A percentile compares a stretch with the other conserved stretches of the same genome.
These are phyloP conservation scores for Nitzschia putrida DNA, from an alignment of 108 stramenopile genomes.

Conservation along the genomic window DNA sequence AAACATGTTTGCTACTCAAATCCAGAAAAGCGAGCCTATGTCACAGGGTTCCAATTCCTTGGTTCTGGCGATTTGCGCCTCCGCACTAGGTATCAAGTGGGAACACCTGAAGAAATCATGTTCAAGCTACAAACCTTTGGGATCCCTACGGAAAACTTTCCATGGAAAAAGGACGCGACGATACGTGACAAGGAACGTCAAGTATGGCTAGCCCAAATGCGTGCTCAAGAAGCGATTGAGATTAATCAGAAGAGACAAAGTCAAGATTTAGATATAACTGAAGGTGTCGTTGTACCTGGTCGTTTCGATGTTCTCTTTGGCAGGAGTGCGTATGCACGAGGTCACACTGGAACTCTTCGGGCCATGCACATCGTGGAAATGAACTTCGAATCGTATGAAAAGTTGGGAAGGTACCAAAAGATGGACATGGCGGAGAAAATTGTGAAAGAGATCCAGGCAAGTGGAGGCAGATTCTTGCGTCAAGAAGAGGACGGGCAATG, in stretches of 20 bases:
- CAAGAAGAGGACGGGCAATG: constrained; percentile 16
- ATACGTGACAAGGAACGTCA: constrained; percentile 1
- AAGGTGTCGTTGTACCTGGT: constrained; percentile 8
- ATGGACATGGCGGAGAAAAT: constrained; percentile 29
- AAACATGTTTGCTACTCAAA: constrained; percentile 29
- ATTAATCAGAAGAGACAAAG: neutral
- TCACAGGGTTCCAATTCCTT: constrained; percentile 15
- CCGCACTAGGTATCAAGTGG: constrained; percentile 18
- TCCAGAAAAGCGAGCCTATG: constrained; percentile 4
- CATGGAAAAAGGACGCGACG: constrained; percentile 1
- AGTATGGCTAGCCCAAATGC: constrained; percentile 12
- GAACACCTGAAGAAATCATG: constrained; percentile 4
- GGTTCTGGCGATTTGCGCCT: neutral
- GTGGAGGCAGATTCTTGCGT: constrained; percentile 35
- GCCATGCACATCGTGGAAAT: constrained; percentile 20
- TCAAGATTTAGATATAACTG: neutral
- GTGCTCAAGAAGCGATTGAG: constrained; percentile 2
- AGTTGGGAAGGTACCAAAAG: constrained; percentile 27
- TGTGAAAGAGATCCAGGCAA: constrained; percentile 16
- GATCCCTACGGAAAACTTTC: constrained; percentile 15
- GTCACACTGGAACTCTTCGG: constrained; percentile 27
- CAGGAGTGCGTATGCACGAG: constrained; percentile 7
- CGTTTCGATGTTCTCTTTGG: constrained; percentile 45
- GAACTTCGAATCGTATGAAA: constrained; percentile 30
- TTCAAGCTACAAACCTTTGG: constrained; percentile 34